Percentiles rank a stretch among this genome's conserved stretches.
Evolutionary conservation across 2,329 filamentous ascomycete genomes (phyloP).

Genomic region (Diplodia intermedia): DNA sequence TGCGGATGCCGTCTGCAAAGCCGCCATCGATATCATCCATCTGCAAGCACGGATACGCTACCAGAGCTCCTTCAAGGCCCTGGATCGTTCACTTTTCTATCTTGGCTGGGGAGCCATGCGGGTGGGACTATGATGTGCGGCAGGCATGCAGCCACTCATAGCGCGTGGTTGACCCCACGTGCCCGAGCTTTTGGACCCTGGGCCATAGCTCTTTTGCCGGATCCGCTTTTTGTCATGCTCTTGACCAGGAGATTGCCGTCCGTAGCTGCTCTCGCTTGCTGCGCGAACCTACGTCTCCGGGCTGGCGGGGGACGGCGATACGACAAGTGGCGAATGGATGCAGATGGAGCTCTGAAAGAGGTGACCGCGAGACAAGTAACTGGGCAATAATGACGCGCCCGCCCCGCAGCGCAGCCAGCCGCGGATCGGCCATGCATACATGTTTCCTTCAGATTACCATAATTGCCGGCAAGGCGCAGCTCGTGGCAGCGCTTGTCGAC

Average conservation of each 20-base stretch:
- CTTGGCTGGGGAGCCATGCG: not conserved
- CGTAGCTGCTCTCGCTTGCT: not conserved
- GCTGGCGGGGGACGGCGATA: too few species aligned
- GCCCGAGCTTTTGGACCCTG: constrained; percentile 1
- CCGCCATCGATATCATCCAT: not conserved
- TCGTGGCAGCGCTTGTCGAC: not conserved
- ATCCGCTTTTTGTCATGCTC: not conserved
- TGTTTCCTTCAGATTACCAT: not conserved
- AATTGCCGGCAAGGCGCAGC: not conserved
- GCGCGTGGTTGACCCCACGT: constrained; percentile 7
- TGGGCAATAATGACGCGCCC: not conserved
- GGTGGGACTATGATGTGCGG: constrained; percentile 1
- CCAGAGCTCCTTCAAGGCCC: not conserved
- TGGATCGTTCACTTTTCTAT: not conserved
- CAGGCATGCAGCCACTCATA: constrained; percentile 1
- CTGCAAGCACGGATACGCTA: not conserved
- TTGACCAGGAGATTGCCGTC: not conserved
- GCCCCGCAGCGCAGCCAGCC: not conserved
- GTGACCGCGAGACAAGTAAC: too few species aligned
- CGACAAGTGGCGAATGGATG: not conserved
- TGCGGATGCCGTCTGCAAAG: not conserved
- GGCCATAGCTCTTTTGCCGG: not conserved
- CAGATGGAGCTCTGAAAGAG: not conserved
- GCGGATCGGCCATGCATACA: not conserved
- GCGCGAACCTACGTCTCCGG: not conserved